Evolutionary conservation across 1,284 basidiomycete genomes (phyloP), one percentile per base, ranked within the genome.

Genomic region (Ceratobasidium theobromae): DNA sequence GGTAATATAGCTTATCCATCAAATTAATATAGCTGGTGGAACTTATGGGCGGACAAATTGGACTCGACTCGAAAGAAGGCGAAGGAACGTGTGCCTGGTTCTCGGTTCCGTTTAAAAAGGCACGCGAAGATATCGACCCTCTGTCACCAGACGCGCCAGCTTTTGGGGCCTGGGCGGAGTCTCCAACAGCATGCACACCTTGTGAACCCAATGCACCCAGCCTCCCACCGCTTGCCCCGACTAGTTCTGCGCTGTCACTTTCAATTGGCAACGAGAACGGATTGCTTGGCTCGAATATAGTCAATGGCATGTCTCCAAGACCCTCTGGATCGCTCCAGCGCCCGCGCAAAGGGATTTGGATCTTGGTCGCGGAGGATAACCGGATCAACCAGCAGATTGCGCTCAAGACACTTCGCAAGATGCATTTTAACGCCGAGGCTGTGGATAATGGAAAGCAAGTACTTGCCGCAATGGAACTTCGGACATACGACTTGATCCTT

Each of bases 361-460:
- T 64, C 23, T 16, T 64, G n/a, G 60, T 64, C 4, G 60, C 60
- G 1, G 60, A 64, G 18, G 60, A 64, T 43, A 64, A 64, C 9
- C 12, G 41, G 33, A 64, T 64, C 14, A 53, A 53, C n/a, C 60
- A 64, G 18, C 60, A 64, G 35, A 64, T 64, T 21, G 60, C 60
- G 14, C 49, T 64, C 48, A 64, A 64, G 49, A 64, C 60, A 27
- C 23, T 64, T 23, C 32, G 49, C 8, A 53, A 64, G 18, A 64
- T 64, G 60, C 52, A 53, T 25, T 64, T 64, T 21, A 64, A 64
- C 35, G 60, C 60, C 38, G 60, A 64, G 49, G 60, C 60, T 14
- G 60, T 32, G 32, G 60, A 64, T 49, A 64, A 53, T 43, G 60
- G 48, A 21, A 64, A 53, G 25, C 41, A 64, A n/a, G 60, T 64